Percentiles rank a stretch among this genome's conserved stretches.
Evolutionary conservation across 495 filamentous ascomycete species (phyloP).

Genomic region (Pyronema domesticum): DNA sequence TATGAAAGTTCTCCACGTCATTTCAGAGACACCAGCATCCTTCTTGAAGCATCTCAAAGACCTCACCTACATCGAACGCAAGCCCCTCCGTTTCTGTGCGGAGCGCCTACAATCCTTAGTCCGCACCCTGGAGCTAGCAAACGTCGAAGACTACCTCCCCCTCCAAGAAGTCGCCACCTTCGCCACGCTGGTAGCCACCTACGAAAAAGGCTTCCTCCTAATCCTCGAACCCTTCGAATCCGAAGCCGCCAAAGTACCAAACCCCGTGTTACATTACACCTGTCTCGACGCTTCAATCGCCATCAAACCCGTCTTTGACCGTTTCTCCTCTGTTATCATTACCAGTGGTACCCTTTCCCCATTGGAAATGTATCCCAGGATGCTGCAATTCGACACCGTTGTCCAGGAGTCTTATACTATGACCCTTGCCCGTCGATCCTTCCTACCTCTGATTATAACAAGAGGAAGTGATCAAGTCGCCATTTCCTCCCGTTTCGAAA

Average conservation of each 20-base stretch:
- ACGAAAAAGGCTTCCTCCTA: constrained; percentile 89
- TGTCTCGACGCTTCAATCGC: constrained; percentile 96
- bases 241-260: constrained; percentile 85
- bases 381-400: constrained; percentile 82
- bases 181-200: constrained; percentile 91
- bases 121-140: constrained; percentile 84
- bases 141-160: constrained; percentile 93
- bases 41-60: constrained; percentile 90
- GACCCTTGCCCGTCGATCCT: constrained; percentile 87
- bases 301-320: constrained; percentile 93
- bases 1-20: constrained; percentile 95
- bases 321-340: constrained; percentile 94
- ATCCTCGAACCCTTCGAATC: constrained; percentile 95
- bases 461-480: constrained; percentile 83
- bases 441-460: constrained; percentile 94
- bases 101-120: constrained; percentile 91
- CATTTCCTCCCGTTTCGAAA: constrained; percentile 78
- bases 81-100: constrained; percentile 71
- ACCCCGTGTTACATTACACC: constrained; percentile 87
- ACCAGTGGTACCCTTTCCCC: constrained; percentile 96
- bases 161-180: constrained; percentile 97
- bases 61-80: constrained; percentile 91
- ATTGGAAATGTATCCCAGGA: constrained; percentile 97
- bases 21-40: constrained; percentile 87
- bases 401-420: constrained; percentile 94